A percentile compares a stretch with the other conserved stretches of the same genome.
Evolutionary conservation across 306 rosid genomes (phyloP).

Genomic region (Elaeagnus macrophylla): DNA sequence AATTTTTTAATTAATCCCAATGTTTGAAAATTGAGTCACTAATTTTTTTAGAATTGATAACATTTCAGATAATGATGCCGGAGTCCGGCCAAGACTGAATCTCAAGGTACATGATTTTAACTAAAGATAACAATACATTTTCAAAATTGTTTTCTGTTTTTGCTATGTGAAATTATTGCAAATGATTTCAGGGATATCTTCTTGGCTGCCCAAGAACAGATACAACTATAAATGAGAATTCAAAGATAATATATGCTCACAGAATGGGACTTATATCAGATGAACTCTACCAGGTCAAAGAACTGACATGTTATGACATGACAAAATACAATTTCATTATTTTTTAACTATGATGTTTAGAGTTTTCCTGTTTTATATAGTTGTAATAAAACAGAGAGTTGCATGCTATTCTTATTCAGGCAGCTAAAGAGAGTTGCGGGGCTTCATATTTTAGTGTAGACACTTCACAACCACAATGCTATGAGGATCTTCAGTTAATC

Average conservation of each 20-base stretch:
- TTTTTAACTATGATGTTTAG: too few relatives aligned
- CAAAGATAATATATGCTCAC: conserved; percentile 18
- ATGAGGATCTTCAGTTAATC: conserved; percentile 7
- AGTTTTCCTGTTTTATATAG: neutral
- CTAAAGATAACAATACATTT: neutral
- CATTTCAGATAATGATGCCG: too few relatives aligned
- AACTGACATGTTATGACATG: neutral
- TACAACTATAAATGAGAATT: conserved; percentile 5
- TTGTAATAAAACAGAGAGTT: too few relatives aligned
- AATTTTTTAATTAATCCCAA: neutral
- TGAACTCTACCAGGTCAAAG: conserved; percentile 29
- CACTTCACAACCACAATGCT: conserved; percentile 10
- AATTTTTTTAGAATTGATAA: neutral
- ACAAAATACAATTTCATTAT: too few relatives aligned
- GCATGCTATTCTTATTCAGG: conserved; percentile 5
- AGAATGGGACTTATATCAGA: conserved; percentile 26
- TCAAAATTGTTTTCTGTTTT: neutral
- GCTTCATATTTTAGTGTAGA: neutral
- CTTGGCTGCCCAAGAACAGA: conserved; percentile 21
- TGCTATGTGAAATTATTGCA: too few relatives aligned
- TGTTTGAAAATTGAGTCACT: neutral
- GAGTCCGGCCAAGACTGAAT: too few relatives aligned
- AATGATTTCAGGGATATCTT: conserved; percentile 22
- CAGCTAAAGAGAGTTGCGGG: conserved; percentile 15
- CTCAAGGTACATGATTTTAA: too few relatives aligned